Conservation (phyloP, 768 basidiomycete species). For the Pisolithus tinctorius region DNA sequence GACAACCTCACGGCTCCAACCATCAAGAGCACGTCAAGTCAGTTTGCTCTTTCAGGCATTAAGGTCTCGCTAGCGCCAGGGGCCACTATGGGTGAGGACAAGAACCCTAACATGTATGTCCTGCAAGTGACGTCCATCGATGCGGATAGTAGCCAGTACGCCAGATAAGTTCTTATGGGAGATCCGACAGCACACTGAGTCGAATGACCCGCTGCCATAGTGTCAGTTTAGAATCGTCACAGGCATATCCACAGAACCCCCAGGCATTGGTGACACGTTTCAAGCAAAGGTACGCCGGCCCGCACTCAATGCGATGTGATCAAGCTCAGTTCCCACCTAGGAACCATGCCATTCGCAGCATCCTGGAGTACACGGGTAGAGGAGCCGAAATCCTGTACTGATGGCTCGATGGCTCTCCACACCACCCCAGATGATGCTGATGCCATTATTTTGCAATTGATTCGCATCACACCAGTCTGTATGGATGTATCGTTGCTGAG, state of each 20-base stretch:
- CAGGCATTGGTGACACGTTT: conserved; percentile 52
- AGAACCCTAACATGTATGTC: conserved; percentile 69
- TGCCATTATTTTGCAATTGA: too few species aligned
- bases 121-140: conserved; percentile 52
- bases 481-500: too few species aligned
- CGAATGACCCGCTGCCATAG: conserved; percentile 2
- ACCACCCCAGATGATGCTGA: too few species aligned
- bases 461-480: too few species aligned
- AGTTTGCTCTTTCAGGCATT: conserved; percentile 48
- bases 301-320: too few species aligned
- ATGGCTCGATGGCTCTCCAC: too few species aligned
- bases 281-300: conserved; percentile 64
- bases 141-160: conserved; percentile 36
- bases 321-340: conserved; percentile 24
- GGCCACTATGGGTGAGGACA: conserved; percentile 47
- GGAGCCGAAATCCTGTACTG: background rate
- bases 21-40: conserved; percentile 44
- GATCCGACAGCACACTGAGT: background rate
- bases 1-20: conserved; percentile 31
- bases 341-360: conserved; percentile 48
- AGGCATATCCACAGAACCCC: conserved; percentile 32
- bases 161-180: background rate
- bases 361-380: conserved; percentile 43
- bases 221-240: conserved; percentile 22
- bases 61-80: conserved; percentile 71